phyloP scores from a whole-genome alignment of 2,329 filamentous ascomycete species.

The Colletotrichum plurivorum region DNA sequence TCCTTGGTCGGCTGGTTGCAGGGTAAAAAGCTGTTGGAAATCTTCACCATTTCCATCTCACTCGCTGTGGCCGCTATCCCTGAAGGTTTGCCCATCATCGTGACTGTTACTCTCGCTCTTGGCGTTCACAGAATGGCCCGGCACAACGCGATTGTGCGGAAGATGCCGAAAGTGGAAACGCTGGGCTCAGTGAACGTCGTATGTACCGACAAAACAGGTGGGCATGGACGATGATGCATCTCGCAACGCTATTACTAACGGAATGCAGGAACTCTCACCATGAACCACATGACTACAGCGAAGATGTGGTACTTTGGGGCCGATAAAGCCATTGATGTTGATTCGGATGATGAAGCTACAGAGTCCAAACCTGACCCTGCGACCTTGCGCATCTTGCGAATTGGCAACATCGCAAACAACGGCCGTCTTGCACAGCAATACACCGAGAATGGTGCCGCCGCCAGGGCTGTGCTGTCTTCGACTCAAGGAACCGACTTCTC shows the following conservation, averaged over 20 bases:
- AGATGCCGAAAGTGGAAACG: constrained; percentile 97
- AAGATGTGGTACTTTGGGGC: constrained; percentile 96
- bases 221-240: constrained; percentile 33
- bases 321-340: constrained; percentile 64
- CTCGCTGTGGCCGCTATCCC: constrained; percentile 96
- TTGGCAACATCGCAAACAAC: constrained; percentile 98
- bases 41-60: constrained; percentile 98
- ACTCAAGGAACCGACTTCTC: constrained; percentile 78
- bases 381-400: constrained; percentile 84
- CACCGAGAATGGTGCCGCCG: constrained; percentile 78
- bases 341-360: constrained; percentile 66
- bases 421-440: constrained; percentile 82
- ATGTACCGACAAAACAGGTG: constrained; percentile 96
- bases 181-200: constrained; percentile 99
- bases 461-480: constrained; percentile 87
- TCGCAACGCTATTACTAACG: neutral
- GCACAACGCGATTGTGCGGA: constrained; percentile 93
- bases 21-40: constrained; percentile 90
- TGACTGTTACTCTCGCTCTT: constrained; percentile 94
- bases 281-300: constrained; percentile 98
- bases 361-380: constrained; percentile 78
- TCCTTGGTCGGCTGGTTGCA: constrained; percentile 91
- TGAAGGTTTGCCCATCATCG: constrained; percentile 96
- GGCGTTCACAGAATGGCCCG: constrained; percentile 97
- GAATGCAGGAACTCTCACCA: constrained; percentile 83